phyloP scores from a whole-genome alignment of 345 rosid species.

The Lepidium aucheri region DNA sequence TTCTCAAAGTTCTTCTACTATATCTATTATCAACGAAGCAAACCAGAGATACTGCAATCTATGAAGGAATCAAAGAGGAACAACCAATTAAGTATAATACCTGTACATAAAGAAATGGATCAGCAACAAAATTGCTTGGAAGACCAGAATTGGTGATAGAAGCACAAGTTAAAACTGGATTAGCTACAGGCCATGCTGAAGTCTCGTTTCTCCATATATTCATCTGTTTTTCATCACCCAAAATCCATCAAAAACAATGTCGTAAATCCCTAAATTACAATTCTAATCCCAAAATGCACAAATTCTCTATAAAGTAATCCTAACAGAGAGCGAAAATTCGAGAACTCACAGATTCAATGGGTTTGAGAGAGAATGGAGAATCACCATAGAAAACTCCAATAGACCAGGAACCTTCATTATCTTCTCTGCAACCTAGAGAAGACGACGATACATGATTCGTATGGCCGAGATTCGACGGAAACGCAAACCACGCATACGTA shows the following conservation, averaged over 20 bases:
- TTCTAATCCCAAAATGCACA: neutral
- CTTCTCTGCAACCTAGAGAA: conserved; percentile 65
- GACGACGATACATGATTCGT: conserved; percentile 31
- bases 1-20: too few relatives aligned
- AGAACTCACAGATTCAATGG: conserved; percentile 71
- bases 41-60: neutral
- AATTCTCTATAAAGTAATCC: neutral
- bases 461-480: conserved; percentile 28
- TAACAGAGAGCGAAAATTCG: neutral
- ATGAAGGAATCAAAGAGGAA: neutral
- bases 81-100: conserved; percentile 27
- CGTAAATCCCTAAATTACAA: neutral
- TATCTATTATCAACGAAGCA: neutral
- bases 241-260: neutral
- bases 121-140: conserved; percentile 91
- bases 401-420: conserved; percentile 93
- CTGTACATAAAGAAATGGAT: conserved; percentile 86
- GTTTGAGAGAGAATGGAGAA: conserved; percentile 79
- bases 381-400: conserved; percentile 82
- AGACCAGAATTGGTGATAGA: conserved; percentile 65
- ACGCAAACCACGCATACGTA: conserved; percentile 50
- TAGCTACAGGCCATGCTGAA: conserved; percentile 93
- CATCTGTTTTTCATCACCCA: conserved; percentile 36
- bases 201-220: conserved; percentile 65
- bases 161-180: conserved; percentile 91